A percentile compares a stretch with the other conserved stretches of the same genome.
phyloP scores from a whole-genome alignment of 2,329 filamentous ascomycete species.

The Tolypocladium tropicale region DNA sequence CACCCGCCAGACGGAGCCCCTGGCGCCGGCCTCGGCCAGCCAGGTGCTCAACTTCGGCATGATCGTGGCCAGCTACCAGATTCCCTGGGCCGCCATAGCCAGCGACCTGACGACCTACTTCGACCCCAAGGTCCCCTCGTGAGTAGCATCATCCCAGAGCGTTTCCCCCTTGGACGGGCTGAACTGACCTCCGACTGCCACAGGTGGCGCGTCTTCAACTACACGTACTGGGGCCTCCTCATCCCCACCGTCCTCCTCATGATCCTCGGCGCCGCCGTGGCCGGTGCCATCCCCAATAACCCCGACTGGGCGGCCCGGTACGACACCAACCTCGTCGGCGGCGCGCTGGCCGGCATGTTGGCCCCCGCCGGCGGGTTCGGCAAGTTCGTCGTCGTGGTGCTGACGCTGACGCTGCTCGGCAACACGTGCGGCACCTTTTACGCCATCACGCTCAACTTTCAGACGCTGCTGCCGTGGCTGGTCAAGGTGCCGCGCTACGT shows the following conservation, averaged over 20 bases:
- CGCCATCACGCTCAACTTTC: slow-evolving; percentile 53
- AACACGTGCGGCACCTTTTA: slow-evolving; percentile 52
- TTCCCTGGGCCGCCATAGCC: slow-evolving; percentile 49
- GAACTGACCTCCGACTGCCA: background rate
- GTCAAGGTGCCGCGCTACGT: slow-evolving; percentile 44
- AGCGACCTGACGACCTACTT: slow-evolving; percentile 54
- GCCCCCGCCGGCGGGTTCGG: slow-evolving; percentile 48
- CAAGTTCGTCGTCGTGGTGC: slow-evolving; percentile 49
- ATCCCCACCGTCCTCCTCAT: slow-evolving; percentile 49
- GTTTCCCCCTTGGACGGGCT: too few species aligned
- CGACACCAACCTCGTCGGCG: slow-evolving; percentile 41
- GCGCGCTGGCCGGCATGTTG: slow-evolving; percentile 50
- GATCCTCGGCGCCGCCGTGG: slow-evolving; percentile 54
- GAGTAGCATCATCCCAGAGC: too few species aligned
- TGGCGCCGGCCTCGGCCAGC: slow-evolving; percentile 29
- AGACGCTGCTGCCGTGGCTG: slow-evolving; percentile 48
- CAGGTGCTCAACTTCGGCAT: slow-evolving; percentile 46
- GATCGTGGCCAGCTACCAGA: slow-evolving; percentile 52
- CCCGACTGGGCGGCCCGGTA: slow-evolving; percentile 45
- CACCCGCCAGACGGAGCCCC: slow-evolving; percentile 31
- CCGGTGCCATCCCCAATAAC: slow-evolving; percentile 44
- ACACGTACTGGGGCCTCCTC: slow-evolving; percentile 45
- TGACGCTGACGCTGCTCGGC: slow-evolving; percentile 46
- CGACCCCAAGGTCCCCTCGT: slow-evolving; percentile 42
- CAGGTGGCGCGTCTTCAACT: slow-evolving; percentile 38